These are phyloP conservation scores for Neodidymelliopsis sp. DNA, from an alignment of 2,329 filamentous ascomycete genomes.

Conservation along the genomic window DNA sequence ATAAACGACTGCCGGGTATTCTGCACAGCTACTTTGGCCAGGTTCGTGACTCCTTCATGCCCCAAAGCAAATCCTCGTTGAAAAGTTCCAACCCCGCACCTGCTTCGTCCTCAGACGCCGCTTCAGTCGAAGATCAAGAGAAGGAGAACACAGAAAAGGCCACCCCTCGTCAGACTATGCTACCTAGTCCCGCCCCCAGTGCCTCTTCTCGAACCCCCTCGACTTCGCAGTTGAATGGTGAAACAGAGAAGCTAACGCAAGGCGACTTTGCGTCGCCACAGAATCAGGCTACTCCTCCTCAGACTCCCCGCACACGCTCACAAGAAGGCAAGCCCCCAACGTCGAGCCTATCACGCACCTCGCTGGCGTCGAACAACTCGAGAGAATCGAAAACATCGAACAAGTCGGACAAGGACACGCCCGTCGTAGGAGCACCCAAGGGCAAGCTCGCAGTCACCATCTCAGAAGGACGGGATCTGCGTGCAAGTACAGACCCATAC, in stretches of 20 bases:
- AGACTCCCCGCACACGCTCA: slow-evolving; percentile 87
- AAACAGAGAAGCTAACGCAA: slow-evolving; percentile 89
- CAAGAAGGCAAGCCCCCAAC: slow-evolving; percentile 59
- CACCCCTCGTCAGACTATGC: slow-evolving; percentile 58
- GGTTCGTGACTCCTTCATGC: slow-evolving; percentile 81
- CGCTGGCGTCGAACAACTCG: slow-evolving; percentile 53
- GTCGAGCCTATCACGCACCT: slow-evolving; percentile 61
- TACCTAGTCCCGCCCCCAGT: slow-evolving; percentile 58
- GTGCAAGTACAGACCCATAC: slow-evolving; percentile 87
- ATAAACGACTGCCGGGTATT: slow-evolving; percentile 95
- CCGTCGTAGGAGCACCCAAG: slow-evolving; percentile 74
- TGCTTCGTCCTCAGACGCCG: slow-evolving; percentile 25
- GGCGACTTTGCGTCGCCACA: slow-evolving; percentile 65
- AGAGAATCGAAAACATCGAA: slow-evolving; percentile 25
- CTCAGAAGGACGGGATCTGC: slow-evolving; percentile 80
- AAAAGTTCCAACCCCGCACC: slow-evolving; percentile 48
- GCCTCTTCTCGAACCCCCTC: slow-evolving; percentile 56
- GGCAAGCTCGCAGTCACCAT: slow-evolving; percentile 93
- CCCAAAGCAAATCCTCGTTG: slow-evolving; percentile 50
- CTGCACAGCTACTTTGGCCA: slow-evolving; percentile 96
- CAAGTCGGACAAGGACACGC: slow-evolving; percentile 54
- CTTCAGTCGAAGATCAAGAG: slow-evolving; percentile 29
- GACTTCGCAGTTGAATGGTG: slow-evolving; percentile 70
- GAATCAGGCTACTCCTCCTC: slow-evolving; percentile 90
- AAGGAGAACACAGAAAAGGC: slow-evolving; percentile 23